Evolutionary conservation across 345 rosid species (phyloP), one percentile per base, ranked within the genome.

Genomic region (Eucalyptus caleyi): DNA sequence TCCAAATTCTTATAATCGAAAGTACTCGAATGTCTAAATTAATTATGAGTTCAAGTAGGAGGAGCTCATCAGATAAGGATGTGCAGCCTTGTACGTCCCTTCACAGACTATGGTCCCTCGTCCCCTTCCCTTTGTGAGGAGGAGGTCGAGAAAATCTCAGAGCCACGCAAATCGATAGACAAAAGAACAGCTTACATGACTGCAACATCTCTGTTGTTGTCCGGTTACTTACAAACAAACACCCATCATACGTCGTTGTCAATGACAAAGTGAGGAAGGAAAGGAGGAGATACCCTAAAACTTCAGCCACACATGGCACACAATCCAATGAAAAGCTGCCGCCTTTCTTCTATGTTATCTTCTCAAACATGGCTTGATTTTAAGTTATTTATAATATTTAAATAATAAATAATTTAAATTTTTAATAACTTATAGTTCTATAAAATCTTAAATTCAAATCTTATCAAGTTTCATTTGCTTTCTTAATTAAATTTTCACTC

Each of bases 381-480:
- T n/a, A n/a, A n/a, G n/a, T n/a, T n/a, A n/a, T 19, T 19, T 53
- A 19, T 1, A 19, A 53, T 53, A 19, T 21, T 8, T 53, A 53
- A 53, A 53, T 53, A 21, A 53, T 53, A 53, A 53, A 19, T 1
- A 53, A 53, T 1, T 53, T 53, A 53, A 53, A 53, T 0, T 53
- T 53, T 53, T 19, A 19, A 51, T 51, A 0, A 18, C 0, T 51
- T 51, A 1, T 18, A 18, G 0, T 51, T 18, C 0, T 18, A 51
- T 51, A 51, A 51, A 51, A 53, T 53, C 26, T 53, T 2, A 53
- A 53, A 53, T 53, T 53, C 59, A 53, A 53, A 19, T 53, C 24
- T 21, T 53, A 53, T 19, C 11, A 3, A 0, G 0, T 2, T 53
- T 53, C 26, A 53, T 53, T 53, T 53, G 0, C 26, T 53, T 53